Conservation (phyloP, 192 early-diverging fungal genomes). For the Coemansia furcata region DNA sequence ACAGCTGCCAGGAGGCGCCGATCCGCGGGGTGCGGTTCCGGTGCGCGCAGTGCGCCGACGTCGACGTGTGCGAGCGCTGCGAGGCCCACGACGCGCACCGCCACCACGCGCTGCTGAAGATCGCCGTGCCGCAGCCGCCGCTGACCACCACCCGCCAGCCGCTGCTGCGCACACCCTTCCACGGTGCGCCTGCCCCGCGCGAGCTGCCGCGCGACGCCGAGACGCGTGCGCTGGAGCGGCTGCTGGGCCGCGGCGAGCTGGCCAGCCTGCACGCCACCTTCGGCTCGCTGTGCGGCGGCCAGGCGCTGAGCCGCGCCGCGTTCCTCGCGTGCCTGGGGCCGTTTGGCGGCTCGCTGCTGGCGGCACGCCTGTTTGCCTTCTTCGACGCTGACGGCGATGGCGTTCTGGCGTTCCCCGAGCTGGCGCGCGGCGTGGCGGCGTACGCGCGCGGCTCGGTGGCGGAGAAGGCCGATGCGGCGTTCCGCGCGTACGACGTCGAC, state of each 20-base stretch:
- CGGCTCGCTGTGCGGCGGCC: conserved; percentile 65
- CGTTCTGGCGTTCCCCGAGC: conserved; percentile 76
- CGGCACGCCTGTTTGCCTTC: conserved; percentile 81
- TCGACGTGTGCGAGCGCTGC: conserved; percentile 90
- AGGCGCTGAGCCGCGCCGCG: conserved; percentile 72
- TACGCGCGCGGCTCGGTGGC: conserved; percentile 86
- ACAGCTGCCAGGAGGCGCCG: conserved; percentile 82
- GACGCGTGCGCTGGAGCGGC: conserved; percentile 9
- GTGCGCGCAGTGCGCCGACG: conserved; percentile 92
- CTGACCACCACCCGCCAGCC: conserved; percentile 75
- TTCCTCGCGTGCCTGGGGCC: conserved; percentile 88
- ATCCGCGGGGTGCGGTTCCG: conserved; percentile 90
- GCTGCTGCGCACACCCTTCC: conserved; percentile 75
- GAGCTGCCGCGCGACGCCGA: conserved; percentile 14
- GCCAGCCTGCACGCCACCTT: conserved; percentile 86
- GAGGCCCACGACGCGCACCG: conserved; percentile 80
- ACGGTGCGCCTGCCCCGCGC: conserved; percentile 26
- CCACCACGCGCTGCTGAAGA: conserved; percentile 89
- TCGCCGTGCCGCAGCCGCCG: conserved; percentile 88
- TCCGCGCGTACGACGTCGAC: conserved; percentile 91
- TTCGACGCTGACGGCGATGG: conserved; percentile 84
- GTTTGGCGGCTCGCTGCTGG: conserved; percentile 81
- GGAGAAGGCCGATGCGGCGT: conserved; percentile 76
- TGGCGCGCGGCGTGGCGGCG: conserved; percentile 77
- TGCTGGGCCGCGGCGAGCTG: conserved; percentile 77